phyloP scores from a whole-genome alignment of 768 basidiomycete genomes.

The Boletus rufocinnamomeus region DNA sequence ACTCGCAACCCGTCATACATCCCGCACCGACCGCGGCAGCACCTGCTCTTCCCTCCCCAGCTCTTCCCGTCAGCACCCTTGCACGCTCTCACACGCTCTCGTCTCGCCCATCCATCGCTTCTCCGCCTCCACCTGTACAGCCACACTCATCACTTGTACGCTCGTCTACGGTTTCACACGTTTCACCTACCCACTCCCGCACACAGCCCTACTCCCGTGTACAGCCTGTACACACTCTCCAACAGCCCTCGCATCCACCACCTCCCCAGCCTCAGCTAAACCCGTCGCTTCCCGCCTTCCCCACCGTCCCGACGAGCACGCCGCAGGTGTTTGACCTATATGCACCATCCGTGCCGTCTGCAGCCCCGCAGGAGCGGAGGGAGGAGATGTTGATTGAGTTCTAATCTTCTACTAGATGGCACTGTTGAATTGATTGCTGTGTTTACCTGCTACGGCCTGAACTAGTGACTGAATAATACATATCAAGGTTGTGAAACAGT shows the following conservation, averaged over 20 bases:
- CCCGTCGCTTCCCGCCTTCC: constrained; percentile 57
- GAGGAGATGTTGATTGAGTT: constrained; percentile 55
- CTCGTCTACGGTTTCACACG: constrained; percentile 24
- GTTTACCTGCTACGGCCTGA: not conserved
- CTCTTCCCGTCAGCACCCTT: constrained; percentile 19
- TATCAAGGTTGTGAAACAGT: not conserved
- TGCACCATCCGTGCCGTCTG: constrained; percentile 46
- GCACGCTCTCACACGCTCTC: constrained; percentile 34
- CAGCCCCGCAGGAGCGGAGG: constrained; percentile 59
- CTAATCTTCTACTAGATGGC: constrained; percentile 2
- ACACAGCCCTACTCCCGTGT: constrained; percentile 10
- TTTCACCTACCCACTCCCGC: constrained; percentile 6
- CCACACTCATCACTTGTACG: constrained; percentile 27
- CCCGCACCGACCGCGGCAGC: constrained; percentile 16
- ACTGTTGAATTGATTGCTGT: not conserved
- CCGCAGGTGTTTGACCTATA: constrained; percentile 59
- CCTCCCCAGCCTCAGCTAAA: constrained; percentile 23
- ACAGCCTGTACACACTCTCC: constrained; percentile 5
- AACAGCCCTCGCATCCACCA: constrained; percentile 13
- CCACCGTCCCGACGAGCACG: constrained; percentile 58
- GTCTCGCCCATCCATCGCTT: constrained; percentile 19
- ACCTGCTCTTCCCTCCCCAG: constrained; percentile 21
- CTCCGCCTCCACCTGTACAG: constrained; percentile 14
- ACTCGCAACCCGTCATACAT: constrained; percentile 24
- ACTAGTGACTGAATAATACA: constrained; percentile 8